A percentile compares a stretch with the other conserved stretches of the same genome.
These are phyloP conservation scores for Xerocomus spinulosus DNA, from an alignment of 768 basidiomycete species.

Conservation along the genomic window DNA sequence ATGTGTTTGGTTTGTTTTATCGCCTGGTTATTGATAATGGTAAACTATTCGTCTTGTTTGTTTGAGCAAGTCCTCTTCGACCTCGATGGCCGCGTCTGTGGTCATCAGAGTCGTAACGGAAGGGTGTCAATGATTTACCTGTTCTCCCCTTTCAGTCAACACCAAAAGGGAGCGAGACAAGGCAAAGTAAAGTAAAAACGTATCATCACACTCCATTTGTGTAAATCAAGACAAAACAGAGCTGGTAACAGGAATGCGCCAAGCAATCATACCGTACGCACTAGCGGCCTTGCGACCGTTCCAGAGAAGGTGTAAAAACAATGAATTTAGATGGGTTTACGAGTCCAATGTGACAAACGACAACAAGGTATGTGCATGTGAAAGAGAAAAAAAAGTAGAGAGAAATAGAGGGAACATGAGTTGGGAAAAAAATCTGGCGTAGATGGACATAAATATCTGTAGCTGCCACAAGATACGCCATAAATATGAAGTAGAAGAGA, in stretches of 20 bases:
- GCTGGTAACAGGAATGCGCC: constrained; percentile 14
- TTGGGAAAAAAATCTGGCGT: constrained; percentile 17
- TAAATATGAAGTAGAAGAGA: constrained; percentile 21
- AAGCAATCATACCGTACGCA: constrained; percentile 19
- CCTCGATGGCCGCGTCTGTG: too few relatives aligned
- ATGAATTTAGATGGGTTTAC: constrained; percentile 1
- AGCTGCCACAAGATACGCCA: constrained; percentile 27
- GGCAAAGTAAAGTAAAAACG: not conserved
- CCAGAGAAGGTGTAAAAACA: constrained; percentile 8
- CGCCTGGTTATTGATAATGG: not conserved
- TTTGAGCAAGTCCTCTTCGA: not conserved
- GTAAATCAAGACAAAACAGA: constrained; percentile 5
- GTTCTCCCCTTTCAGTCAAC: not conserved
- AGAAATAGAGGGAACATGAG: constrained; percentile 2
- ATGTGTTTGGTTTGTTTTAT: not conserved
- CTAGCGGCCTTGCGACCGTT: constrained; percentile 21
- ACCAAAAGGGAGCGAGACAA: not conserved
- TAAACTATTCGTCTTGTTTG: not conserved
- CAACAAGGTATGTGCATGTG: too few relatives aligned
- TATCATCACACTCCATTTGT: constrained; percentile 10
- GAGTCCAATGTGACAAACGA: constrained; percentile 17
- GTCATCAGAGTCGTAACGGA: too few relatives aligned
- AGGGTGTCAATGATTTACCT: too few relatives aligned
- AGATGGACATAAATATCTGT: constrained; percentile 30
- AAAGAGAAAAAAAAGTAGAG: not conserved